Percentiles rank a stretch among this genome's conserved stretches.
Evolutionary conservation across 2,329 filamentous ascomycete species (phyloP).

Genomic region (Zymoseptoria pseudotritici): DNA sequence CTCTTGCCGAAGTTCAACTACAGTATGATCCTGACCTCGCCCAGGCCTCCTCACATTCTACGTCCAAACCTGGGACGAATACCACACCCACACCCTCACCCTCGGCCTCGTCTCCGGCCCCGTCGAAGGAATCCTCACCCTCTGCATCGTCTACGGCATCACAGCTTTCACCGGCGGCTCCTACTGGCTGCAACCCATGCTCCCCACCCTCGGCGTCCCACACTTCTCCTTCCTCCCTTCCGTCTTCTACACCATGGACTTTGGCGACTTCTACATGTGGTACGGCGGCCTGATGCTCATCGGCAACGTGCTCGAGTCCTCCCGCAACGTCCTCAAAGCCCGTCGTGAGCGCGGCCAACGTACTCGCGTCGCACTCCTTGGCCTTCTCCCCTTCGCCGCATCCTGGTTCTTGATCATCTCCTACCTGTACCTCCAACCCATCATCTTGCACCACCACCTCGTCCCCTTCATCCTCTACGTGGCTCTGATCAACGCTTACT

Average conservation of each 20-base stretch:
- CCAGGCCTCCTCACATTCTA: conserved; percentile 77
- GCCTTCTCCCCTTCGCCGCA: conserved; percentile 71
- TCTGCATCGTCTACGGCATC: conserved; percentile 72
- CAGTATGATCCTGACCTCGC: not conserved
- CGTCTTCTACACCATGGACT: conserved; percentile 69
- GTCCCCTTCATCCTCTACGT: conserved; percentile 86
- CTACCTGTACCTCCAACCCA: conserved; percentile 79
- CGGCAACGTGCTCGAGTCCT: conserved; percentile 74
- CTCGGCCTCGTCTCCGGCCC: conserved; percentile 88
- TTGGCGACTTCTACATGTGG: conserved; percentile 87
- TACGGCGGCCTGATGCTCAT: conserved; percentile 76
- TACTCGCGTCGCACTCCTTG: conserved; percentile 67
- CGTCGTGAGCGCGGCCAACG: conserved; percentile 67
- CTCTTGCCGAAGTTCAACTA: conserved; percentile 31
- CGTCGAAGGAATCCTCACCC: conserved; percentile 84
- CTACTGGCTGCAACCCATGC: conserved; percentile 85
- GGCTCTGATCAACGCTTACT: conserved; percentile 84
- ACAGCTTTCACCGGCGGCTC: conserved; percentile 80
- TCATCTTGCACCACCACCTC: conserved; percentile 73
- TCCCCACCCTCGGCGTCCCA: conserved; percentile 63
- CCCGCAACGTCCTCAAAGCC: conserved; percentile 74
- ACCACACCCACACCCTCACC: conserved; percentile 92
- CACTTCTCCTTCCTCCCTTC: conserved; percentile 58
- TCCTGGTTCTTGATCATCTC: conserved; percentile 69
- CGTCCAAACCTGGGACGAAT: conserved; percentile 98